Evolutionary conservation across 306 rosid species (phyloP).

Genomic region (Malus orientalis): DNA sequence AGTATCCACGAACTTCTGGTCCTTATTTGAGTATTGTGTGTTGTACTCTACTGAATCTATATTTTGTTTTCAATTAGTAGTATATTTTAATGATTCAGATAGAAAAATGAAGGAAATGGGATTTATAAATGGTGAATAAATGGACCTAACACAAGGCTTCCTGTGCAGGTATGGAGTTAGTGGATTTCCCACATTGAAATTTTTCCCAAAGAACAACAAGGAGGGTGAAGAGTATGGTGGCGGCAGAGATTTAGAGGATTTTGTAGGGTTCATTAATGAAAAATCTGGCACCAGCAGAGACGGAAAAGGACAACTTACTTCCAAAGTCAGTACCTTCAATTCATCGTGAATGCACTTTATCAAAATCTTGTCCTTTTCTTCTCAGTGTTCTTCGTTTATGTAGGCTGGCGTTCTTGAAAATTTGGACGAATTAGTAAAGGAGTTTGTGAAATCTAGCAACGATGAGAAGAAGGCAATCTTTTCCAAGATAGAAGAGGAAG

Average conservation of each 20-base stretch:
- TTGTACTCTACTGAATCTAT: background rate
- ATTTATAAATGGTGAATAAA: background rate
- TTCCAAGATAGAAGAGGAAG: conserved; percentile 70
- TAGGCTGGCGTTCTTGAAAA: conserved; percentile 66
- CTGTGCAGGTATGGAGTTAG: conserved; percentile 61
- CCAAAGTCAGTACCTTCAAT: conserved; percentile 38
- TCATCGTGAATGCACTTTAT: background rate
- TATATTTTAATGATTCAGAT: background rate
- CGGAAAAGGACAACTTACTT: conserved; percentile 59
- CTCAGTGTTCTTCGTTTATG: conserved; percentile 12
- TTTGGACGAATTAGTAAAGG: conserved; percentile 60
- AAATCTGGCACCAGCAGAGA: conserved; percentile 74
- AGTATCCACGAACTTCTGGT: background rate
- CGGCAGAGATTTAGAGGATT: conserved; percentile 70
- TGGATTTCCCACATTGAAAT: conserved; percentile 74
- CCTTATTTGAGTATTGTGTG: background rate
- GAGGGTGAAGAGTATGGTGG: conserved; percentile 72
- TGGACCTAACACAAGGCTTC: conserved; percentile 16
- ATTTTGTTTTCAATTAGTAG: background rate
- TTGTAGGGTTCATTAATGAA: conserved; percentile 68
- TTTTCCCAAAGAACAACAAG: conserved; percentile 74
- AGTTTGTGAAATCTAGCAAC: conserved; percentile 45
- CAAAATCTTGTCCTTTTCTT: conserved; percentile 3
- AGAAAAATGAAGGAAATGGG: background rate
- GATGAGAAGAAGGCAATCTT: conserved; percentile 52